Conservation (phyloP, 2,329 filamentous ascomycete genomes). For the Fusarium albidum region DNA sequence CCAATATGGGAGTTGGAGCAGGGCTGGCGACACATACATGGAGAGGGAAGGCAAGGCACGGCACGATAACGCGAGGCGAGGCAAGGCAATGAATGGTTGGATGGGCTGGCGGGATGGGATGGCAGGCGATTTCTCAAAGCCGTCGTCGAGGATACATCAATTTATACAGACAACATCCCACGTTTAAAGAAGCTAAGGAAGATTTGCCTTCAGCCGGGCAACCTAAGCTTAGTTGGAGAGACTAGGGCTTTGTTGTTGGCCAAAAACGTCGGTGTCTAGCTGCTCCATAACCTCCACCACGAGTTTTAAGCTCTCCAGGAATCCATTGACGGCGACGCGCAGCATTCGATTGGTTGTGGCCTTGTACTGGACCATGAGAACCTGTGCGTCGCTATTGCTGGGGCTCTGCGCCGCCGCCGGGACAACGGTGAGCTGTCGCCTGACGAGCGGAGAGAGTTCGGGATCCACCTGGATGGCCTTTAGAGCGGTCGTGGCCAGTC, state of each 20-base stretch:
- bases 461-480: constrained; percentile 83
- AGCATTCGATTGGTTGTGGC: constrained; percentile 97
- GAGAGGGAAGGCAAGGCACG: background rate
- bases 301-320: constrained; percentile 88
- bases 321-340: constrained; percentile 93
- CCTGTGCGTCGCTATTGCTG: constrained; percentile 42
- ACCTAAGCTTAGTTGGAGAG: constrained; percentile 18
- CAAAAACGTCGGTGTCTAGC: constrained; percentile 84
- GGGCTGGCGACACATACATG: background rate
- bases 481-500: constrained; percentile 79
- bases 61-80: too few species aligned
- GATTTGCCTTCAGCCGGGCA: constrained; percentile 11
- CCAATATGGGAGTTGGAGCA: constrained; percentile 5
- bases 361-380: constrained; percentile 79
- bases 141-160: constrained; percentile 5
- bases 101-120: constrained; percentile 8
- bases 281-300: constrained; percentile 91
- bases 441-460: constrained; percentile 87
- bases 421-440: constrained; percentile 71
- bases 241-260: constrained; percentile 29
- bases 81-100: background rate
- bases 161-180: constrained; percentile 31
- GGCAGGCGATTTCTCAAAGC: constrained; percentile 2
- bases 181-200: constrained; percentile 12
- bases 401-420: constrained; percentile 36